Conservation (phyloP, 2,329 filamentous ascomycete genomes). For the Arthrobotrys conoides region DNA sequence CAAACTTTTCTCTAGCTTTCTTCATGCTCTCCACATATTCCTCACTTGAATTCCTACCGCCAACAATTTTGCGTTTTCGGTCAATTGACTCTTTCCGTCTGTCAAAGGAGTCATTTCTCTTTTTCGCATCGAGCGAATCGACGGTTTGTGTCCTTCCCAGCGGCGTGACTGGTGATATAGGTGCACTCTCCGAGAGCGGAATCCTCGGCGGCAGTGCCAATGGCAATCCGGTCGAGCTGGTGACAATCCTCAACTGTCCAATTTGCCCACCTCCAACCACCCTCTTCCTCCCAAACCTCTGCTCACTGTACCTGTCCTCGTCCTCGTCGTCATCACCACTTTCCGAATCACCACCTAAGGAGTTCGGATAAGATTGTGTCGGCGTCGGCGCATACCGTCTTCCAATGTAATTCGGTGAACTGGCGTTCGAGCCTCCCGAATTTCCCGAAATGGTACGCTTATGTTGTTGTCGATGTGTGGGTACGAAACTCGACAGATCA, state of each 20-base stretch:
- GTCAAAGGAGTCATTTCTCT: slow-evolving; percentile 50
- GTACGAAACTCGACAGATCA: slow-evolving; percentile 57
- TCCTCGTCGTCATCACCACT: slow-evolving; percentile 48
- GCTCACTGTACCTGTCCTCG: slow-evolving; percentile 22
- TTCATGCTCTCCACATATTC: slow-evolving; percentile 56
- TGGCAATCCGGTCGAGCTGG: slow-evolving; percentile 51
- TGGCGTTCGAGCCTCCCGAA: slow-evolving; percentile 38
- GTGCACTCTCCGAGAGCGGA: slow-evolving; percentile 51
- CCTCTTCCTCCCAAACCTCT: slow-evolving; percentile 25
- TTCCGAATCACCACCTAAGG: slow-evolving; percentile 43
- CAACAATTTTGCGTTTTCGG: slow-evolving; percentile 54
- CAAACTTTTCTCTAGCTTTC: slow-evolving; percentile 49
- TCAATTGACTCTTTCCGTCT: slow-evolving; percentile 53
- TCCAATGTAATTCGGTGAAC: slow-evolving; percentile 34
- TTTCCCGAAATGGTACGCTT: slow-evolving; percentile 56
- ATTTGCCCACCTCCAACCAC: slow-evolving; percentile 33
- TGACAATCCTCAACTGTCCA: slow-evolving; percentile 45
- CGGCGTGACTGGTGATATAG: slow-evolving; percentile 48
- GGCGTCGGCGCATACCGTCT: slow-evolving; percentile 57
- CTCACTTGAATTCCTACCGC: slow-evolving; percentile 51
- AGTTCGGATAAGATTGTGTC: slow-evolving; percentile 58
- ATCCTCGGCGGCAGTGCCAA: slow-evolving; percentile 50
- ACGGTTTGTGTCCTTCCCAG: slow-evolving; percentile 37
- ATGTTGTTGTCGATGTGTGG: slow-evolving; percentile 58
- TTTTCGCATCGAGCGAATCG: slow-evolving; percentile 43